These are phyloP conservation scores for Eustoma russellianum DNA, from an alignment of 257 asterid genomes.

Conservation along the genomic window DNA sequence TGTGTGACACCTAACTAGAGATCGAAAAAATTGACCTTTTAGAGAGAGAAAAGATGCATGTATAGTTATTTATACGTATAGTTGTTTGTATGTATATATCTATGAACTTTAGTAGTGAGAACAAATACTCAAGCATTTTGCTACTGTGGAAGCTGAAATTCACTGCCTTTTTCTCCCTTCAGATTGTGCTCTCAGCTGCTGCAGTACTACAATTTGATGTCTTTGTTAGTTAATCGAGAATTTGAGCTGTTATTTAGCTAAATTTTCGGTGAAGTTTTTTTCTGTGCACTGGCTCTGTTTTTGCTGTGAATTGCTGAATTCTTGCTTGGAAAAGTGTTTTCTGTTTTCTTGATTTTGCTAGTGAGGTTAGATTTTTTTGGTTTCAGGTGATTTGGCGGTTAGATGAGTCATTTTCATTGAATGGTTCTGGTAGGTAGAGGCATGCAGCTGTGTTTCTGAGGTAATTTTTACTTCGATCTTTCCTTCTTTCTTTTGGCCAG, in stretches of 20 bases:
- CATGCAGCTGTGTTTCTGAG: slow-evolving; percentile 40
- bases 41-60: slow-evolving; percentile 38
- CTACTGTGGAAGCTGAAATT: slow-evolving; percentile 24
- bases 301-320: slow-evolving; percentile 21
- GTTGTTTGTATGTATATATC: background rate
- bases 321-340: slow-evolving; percentile 15
- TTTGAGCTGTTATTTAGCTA: slow-evolving; percentile 6
- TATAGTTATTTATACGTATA: slow-evolving; percentile 10
- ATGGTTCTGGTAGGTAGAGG: slow-evolving; percentile 18
- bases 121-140: slow-evolving; percentile 17
- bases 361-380: slow-evolving; percentile 16
- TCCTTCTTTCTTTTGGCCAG: slow-evolving; percentile 21
- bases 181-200: slow-evolving; percentile 30
- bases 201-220: slow-evolving; percentile 12
- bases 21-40: slow-evolving; percentile 20
- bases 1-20: slow-evolving; percentile 10
- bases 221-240: slow-evolving; percentile 20
- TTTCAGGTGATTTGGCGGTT: slow-evolving; percentile 14
- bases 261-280: slow-evolving; percentile 3
- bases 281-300: too few relatives aligned
- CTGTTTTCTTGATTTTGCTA: slow-evolving; percentile 21
- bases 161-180: slow-evolving; percentile 17
- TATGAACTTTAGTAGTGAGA: slow-evolving; percentile 7
- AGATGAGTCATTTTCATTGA: slow-evolving; percentile 9
- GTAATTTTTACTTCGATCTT: slow-evolving; percentile 11